Evolutionary conservation across 2,329 filamentous ascomycete genomes (phyloP).

Genomic region (Pestalotiopsis sp.): DNA sequence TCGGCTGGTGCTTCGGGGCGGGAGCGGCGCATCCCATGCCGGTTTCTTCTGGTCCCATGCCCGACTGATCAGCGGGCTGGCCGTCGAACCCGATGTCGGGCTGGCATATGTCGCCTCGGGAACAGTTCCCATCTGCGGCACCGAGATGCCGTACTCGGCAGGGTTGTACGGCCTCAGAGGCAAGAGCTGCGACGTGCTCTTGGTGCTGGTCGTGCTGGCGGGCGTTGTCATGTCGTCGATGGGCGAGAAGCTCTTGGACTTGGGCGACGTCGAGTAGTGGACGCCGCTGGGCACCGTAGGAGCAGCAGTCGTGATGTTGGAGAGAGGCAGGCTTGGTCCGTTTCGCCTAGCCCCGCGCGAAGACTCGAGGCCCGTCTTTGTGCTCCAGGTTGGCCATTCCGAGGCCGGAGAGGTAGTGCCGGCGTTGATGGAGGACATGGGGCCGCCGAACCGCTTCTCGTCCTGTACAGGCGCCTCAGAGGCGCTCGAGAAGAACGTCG

Average conservation of each 20-base stretch:
- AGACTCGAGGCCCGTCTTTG: conserved; percentile 12
- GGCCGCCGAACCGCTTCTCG: conserved; percentile 24
- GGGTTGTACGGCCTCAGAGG: conserved; percentile 34
- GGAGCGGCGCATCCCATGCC: conserved; percentile 27
- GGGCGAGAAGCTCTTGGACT: conserved; percentile 30
- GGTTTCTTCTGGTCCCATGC: conserved; percentile 29
- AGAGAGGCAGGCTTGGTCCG: conserved; percentile 19
- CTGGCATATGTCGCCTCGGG: conserved; percentile 24
- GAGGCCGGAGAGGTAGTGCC: conserved; percentile 22
- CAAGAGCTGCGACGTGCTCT: conserved; percentile 32
- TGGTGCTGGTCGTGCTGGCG: conserved; percentile 31
- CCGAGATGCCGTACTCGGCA: conserved; percentile 27
- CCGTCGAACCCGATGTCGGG: conserved; percentile 30
- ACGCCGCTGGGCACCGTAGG: conserved; percentile 31
- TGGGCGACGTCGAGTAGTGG: conserved; percentile 32
- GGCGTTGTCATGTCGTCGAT: conserved; percentile 28
- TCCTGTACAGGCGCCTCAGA: conserved; percentile 27
- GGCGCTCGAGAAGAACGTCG: conserved; percentile 35
- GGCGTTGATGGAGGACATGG: conserved; percentile 22
- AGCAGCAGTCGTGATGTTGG: conserved; percentile 26
- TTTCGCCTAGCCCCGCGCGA: conserved; percentile 14
- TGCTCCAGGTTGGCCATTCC: conserved; percentile 12
- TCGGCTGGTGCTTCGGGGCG: conserved; percentile 17
- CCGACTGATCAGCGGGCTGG: conserved; percentile 30
- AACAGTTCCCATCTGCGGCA: conserved; percentile 18